phyloP scores from a whole-genome alignment of 2,329 filamentous ascomycete genomes.

The Colletotrichum gloeosporioides region DNA sequence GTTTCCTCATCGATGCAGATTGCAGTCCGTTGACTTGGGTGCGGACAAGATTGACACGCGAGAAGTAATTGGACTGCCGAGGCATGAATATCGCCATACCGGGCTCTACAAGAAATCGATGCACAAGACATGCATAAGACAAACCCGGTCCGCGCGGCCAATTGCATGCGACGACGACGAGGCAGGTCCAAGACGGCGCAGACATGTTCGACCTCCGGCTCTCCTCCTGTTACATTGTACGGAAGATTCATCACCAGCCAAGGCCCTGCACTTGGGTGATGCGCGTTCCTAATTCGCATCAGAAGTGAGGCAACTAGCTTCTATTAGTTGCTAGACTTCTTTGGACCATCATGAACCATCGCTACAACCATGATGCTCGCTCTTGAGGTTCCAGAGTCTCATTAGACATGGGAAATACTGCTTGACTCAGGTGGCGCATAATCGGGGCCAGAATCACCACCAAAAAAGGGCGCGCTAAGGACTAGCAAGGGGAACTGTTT shows the following conservation, averaged over 20 bases:
- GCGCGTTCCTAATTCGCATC: not conserved
- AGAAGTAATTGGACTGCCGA: not conserved
- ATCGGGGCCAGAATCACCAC: not conserved
- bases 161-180: not conserved
- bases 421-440: conserved; percentile 6
- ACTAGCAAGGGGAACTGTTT: not conserved
- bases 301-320: not conserved
- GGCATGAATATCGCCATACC: not conserved
- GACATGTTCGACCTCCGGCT: not conserved
- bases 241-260: not conserved
- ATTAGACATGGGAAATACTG: not conserved
- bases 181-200: not conserved
- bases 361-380: not conserved
- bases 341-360: not conserved
- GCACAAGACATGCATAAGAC: not conserved
- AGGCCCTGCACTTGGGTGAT: not conserved
- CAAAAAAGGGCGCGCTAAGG: not conserved
- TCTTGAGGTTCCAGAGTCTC: not conserved
- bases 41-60: not conserved
- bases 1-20: not conserved
- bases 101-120: not conserved
- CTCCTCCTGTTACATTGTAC: not conserved
- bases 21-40: not conserved
- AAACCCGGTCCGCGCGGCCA: not conserved
- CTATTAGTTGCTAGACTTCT: not conserved